Percentiles rank a stretch among this genome's conserved stretches.
Evolutionary conservation across 345 rosid genomes (phyloP).

Genomic region (Salix arbutifolia): DNA sequence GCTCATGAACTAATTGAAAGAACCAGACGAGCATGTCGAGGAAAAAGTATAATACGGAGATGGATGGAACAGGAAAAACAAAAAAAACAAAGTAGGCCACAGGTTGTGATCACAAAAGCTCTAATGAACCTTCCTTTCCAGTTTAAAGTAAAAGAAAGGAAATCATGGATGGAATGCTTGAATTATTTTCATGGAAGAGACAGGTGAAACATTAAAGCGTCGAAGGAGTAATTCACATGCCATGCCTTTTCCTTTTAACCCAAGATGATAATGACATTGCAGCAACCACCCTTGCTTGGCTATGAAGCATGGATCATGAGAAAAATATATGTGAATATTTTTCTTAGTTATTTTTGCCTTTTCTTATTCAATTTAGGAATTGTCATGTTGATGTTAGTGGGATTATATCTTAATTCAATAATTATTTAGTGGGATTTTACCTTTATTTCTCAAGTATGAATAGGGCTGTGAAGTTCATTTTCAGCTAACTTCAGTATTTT

Average conservation of each 20-base stretch:
- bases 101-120: background rate
- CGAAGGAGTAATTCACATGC: background rate
- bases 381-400: no score
- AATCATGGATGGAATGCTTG: slow-evolving; percentile 7
- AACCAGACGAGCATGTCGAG: background rate
- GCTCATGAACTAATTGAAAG: background rate
- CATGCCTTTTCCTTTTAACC: slow-evolving; percentile 8
- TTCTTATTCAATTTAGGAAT: no score
- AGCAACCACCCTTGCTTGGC: background rate
- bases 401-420: no score
- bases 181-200: background rate
- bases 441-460: no score
- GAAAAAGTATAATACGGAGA: no score
- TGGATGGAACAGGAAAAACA: background rate
- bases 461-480: no score
- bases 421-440: no score
- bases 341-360: no score
- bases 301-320: background rate
- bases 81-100: background rate
- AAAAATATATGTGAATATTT: no score
- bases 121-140: background rate
- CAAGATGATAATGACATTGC: slow-evolving; percentile 10
- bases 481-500: no score
- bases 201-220: background rate
- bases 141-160: background rate